Base-by-base conservation (phyloP, 495 filamentous ascomycete species). In the Penicillium desertorum region DNA sequence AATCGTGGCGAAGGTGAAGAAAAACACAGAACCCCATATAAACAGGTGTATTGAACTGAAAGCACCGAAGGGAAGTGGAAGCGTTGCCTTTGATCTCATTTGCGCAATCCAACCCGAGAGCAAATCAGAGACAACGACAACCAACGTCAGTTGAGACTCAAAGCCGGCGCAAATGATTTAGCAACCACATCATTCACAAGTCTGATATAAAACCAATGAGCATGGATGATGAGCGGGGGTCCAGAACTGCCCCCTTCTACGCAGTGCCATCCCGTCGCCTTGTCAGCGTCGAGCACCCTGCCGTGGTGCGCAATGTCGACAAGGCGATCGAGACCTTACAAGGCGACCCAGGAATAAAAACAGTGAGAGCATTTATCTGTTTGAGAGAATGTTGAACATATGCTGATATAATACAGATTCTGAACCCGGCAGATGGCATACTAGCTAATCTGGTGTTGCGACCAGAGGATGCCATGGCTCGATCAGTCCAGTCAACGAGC, bases 281-380 rank as follows among this genome's bases (percentile, higher is more conserved):
- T 44, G 81, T 91, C 32, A 86, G 85, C 55, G 81, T 98, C 22
- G 94, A 98, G 66, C 92, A 98, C 71, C 94, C 95, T 6, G 87
- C 86, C 57, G 84, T 95, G 49, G 76, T 98, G 63, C 83, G 83
- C 62, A 87, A 96, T 72, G 64, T 96, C 51, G 87, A 95, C 60
- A 90, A 86, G 56, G 94, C 83, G 17, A 79, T 98, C 57, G 80
- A 84, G 19, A 93, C 91, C 0, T 81, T 98, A 20, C 89, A 92
- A 2, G 83, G 85, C 6, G 77, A 82, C 36, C 69, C 76, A 19
- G 81, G 85, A 25, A 81, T 96, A 32, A 71, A 80, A 56, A 83
- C 86, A 56, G 91, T 92, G 70, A 67, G 77, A 65, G 32, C 3
- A 9, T 0, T 0, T 22, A 34, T 17, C 14, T 4, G 46, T 32